These are phyloP conservation scores for Stagonosporopsis rhizophila DNA, from an alignment of 2,329 filamentous ascomycete genomes.

Conservation along the genomic window DNA sequence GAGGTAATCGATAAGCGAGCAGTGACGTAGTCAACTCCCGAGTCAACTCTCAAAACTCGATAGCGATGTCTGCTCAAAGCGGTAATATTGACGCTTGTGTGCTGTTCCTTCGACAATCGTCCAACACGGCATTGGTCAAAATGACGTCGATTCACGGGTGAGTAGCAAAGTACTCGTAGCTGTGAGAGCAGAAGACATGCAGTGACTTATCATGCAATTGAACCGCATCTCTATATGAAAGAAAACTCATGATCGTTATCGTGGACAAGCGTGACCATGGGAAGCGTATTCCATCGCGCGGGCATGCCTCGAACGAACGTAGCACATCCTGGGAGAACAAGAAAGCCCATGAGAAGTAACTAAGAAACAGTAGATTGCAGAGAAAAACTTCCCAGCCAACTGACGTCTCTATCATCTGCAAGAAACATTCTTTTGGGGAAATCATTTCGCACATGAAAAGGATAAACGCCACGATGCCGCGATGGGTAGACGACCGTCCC, in stretches of 20 bases:
- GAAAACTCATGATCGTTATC: constrained; percentile 51
- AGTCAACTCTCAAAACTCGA: constrained; percentile 4
- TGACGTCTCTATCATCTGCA: constrained; percentile 47
- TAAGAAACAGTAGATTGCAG: constrained; percentile 44
- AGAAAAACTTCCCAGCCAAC: constrained; percentile 39
- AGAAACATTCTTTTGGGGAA: constrained; percentile 46
- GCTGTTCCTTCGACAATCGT: neutral
- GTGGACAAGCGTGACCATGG: constrained; percentile 45
- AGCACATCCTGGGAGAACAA: constrained; percentile 42
- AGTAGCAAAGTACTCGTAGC: neutral
- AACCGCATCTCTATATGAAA: constrained; percentile 48
- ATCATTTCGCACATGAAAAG: constrained; percentile 50
- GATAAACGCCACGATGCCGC: constrained; percentile 53
- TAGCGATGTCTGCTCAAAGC: neutral
- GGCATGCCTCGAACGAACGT: constrained; percentile 46
- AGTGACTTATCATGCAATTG: constrained; percentile 45
- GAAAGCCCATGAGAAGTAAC: constrained; percentile 38
- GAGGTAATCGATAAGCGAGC: constrained; percentile 22
- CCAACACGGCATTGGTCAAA: too few relatives aligned
- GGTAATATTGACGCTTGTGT: neutral
- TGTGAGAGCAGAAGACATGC: constrained; percentile 12
- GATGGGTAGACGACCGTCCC: constrained; percentile 43
- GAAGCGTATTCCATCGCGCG: constrained; percentile 41
- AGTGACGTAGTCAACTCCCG: constrained; percentile 9
- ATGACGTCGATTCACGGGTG: too few relatives aligned